A percentile compares a stretch with the other conserved stretches of the same genome.
Evolutionary conservation across 2,329 filamentous ascomycete genomes (phyloP).

Genomic region (Monosporascus sp.): DNA sequence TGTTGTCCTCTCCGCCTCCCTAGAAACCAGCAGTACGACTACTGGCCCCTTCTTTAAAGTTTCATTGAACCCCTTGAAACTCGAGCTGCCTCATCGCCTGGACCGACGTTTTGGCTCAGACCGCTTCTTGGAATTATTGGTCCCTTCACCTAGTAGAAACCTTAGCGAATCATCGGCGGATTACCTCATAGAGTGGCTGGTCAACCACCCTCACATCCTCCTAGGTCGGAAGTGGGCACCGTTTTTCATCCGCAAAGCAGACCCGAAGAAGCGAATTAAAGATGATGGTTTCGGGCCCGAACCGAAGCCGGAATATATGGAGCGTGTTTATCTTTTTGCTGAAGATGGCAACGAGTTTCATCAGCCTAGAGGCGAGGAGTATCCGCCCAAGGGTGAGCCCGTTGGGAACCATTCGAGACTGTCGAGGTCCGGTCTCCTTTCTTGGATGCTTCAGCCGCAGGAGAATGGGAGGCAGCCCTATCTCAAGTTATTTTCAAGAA

Average conservation of each 20-base stretch:
- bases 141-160: conserved; percentile 24
- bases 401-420: conserved; percentile 19
- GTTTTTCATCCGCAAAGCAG: conserved; percentile 37
- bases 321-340: conserved; percentile 51
- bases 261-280: conserved; percentile 31
- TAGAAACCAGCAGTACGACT: conserved; percentile 31
- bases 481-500: conserved; percentile 54
- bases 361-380: conserved; percentile 16
- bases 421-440: conserved; percentile 37
- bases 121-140: conserved; percentile 48
- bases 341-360: conserved; percentile 41
- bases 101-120: conserved; percentile 52
- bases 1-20: conserved; percentile 37
- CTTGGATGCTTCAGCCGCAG: conserved; percentile 45
- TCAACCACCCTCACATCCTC: conserved; percentile 33
- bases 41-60: conserved; percentile 39
- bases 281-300: conserved; percentile 27
- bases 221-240: conserved; percentile 42
- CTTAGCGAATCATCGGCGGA: conserved; percentile 22
- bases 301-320: conserved; percentile 26
- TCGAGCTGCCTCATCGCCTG: conserved; percentile 47
- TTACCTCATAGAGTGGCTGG: conserved; percentile 36
- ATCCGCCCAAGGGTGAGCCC: conserved; percentile 22
- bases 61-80: conserved; percentile 40
- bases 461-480: conserved; percentile 40